Percentiles rank a stretch among this genome's conserved stretches.
Conservation (phyloP, 371 early-diverging fungal genomes). For the Lichtheimia corymbifera region DNA sequence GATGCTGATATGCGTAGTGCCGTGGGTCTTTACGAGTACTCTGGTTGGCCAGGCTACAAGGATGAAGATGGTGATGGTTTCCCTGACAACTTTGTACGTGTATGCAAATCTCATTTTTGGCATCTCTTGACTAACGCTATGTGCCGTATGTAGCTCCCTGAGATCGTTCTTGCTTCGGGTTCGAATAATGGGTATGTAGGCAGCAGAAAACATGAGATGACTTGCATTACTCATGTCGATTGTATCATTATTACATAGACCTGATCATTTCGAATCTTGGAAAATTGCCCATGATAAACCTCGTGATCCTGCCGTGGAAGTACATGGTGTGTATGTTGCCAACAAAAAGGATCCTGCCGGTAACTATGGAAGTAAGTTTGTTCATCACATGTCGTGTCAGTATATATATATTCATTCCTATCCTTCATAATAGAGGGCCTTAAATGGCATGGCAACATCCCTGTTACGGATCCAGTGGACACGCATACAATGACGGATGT, state of each 20-base stretch:
- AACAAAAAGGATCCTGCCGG: conserved; percentile 40
- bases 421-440: conserved; percentile 28
- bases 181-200: conserved; percentile 46
- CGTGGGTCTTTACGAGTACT: conserved; percentile 63
- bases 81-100: conserved; percentile 55
- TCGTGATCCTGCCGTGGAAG: conserved; percentile 39
- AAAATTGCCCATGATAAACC: conserved; percentile 46
- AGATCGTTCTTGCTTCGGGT: conserved; percentile 61
- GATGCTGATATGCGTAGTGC: conserved; percentile 57
- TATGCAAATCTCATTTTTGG: not conserved
- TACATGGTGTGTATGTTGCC: conserved; percentile 32
- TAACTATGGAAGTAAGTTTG: conserved; percentile 25
- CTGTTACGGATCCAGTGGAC: conserved; percentile 33
- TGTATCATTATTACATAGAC: conserved; percentile 19
- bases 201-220: too few species aligned
- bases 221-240: too few species aligned
- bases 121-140: not conserved
- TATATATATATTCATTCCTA: not conserved
- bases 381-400: not conserved
- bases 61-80: conserved; percentile 69
- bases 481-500: conserved; percentile 66
- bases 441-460: conserved; percentile 39
- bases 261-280: conserved; percentile 62
- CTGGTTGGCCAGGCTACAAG: conserved; percentile 69
- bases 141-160: conserved; percentile 22